These are phyloP conservation scores for Suhomyces panamericanus DNA, from an alignment of 1,139 yeast genomes.

Conservation along the genomic window DNA sequence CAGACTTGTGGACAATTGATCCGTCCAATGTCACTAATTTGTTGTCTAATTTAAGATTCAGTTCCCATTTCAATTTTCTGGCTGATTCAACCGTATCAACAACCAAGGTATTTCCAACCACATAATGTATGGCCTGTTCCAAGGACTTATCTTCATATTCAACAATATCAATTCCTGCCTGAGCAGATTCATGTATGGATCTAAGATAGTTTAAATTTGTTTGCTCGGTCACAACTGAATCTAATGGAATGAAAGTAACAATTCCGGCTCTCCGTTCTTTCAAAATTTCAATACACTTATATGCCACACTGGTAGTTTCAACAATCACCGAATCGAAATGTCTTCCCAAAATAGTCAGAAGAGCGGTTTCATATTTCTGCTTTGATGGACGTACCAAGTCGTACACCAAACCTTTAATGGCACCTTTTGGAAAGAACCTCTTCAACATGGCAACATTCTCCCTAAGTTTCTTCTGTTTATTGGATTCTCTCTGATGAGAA, in stretches of 20 bases:
- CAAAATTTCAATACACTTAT: conserved; percentile 77
- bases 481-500: conserved; percentile 75
- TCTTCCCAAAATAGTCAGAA: conserved; percentile 77
- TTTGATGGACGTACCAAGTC: conserved; percentile 82
- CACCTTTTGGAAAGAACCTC: conserved; percentile 63
- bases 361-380: conserved; percentile 71
- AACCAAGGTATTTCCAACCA: conserved; percentile 79
- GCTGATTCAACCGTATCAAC: conserved; percentile 74
- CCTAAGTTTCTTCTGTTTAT: conserved; percentile 63
- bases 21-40: conserved; percentile 85
- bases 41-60: conserved; percentile 47
- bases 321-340: conserved; percentile 83
- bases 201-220: conserved; percentile 60
- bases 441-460: conserved; percentile 71
- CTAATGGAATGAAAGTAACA: conserved; percentile 87
- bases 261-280: conserved; percentile 85
- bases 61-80: conserved; percentile 68
- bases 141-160: conserved; percentile 62
- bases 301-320: conserved; percentile 72
- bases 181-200: conserved; percentile 53
- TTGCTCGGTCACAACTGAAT: conserved; percentile 59
- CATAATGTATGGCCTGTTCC: conserved; percentile 79
- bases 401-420: conserved; percentile 76
- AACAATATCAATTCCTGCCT: conserved; percentile 72
- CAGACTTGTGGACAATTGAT: conserved; percentile 78